Conservation (phyloP, 2,329 filamentous ascomycete species). For the Colletotrichum sp. region DNA sequence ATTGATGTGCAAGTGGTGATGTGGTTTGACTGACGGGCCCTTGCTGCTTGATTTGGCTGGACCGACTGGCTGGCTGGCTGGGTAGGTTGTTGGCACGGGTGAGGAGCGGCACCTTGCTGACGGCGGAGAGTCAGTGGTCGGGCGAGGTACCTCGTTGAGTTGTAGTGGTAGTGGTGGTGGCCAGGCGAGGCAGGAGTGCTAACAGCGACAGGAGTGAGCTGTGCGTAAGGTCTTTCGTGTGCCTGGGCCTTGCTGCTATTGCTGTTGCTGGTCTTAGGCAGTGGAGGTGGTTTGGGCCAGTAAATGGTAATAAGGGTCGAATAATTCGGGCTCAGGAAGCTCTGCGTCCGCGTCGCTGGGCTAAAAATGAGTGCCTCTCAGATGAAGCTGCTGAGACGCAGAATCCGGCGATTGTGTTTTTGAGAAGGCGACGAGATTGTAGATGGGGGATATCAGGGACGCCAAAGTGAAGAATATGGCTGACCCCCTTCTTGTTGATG, state of each 20-base stretch:
- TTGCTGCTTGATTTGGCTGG: neutral
- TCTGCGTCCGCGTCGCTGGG: neutral
- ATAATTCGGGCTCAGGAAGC: neutral
- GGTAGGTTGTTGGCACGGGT: neutral
- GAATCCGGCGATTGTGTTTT: constrained; percentile 4
- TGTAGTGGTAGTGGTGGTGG: neutral
- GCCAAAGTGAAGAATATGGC: neutral
- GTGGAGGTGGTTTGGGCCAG: neutral
- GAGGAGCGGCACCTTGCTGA: neutral
- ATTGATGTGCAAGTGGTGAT: constrained; percentile 21
- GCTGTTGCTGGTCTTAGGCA: neutral
- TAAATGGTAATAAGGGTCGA: neutral
- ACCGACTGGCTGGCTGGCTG: neutral
- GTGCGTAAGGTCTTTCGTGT: neutral
- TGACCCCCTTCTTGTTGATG: constrained; percentile 19
- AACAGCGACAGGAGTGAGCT: neutral
- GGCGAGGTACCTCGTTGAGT: neutral
- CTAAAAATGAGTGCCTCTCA: neutral
- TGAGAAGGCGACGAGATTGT: neutral
- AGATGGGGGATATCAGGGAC: neutral
- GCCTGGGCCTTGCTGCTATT: neutral
- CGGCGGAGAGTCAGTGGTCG: neutral
- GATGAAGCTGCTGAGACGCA: neutral
- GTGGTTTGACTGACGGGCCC: constrained; percentile 14
- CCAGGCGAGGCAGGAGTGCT: neutral